Evolutionary conservation across 2,329 filamentous ascomycete genomes (phyloP).

Genomic region (Stagonosporopsis tanaceti): DNA sequence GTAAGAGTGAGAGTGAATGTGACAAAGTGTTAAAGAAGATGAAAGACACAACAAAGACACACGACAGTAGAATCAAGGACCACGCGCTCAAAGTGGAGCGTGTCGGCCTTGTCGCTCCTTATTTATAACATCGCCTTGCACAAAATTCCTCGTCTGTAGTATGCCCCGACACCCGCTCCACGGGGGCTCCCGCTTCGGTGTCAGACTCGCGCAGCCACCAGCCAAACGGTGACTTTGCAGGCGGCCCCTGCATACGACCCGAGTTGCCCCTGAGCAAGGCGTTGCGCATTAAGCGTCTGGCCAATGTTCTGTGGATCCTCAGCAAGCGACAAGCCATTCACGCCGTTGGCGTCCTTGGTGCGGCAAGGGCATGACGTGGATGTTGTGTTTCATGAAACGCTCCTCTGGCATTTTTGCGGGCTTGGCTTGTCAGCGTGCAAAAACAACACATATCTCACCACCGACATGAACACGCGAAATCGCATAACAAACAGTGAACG

Average conservation of each 20-base stretch:
- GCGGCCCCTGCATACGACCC: slow-evolving; percentile 22
- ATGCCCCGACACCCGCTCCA: slow-evolving; percentile 24
- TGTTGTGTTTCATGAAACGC: slow-evolving; percentile 39
- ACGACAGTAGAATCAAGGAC: slow-evolving; percentile 13
- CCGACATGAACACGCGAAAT: slow-evolving; percentile 1
- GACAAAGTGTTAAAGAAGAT: slow-evolving; percentile 12
- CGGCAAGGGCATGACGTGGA: slow-evolving; percentile 26
- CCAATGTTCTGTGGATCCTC: slow-evolving; percentile 34
- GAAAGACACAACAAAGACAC: slow-evolving; percentile 16
- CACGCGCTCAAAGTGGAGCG: slow-evolving; percentile 16
- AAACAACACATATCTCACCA: slow-evolving; percentile 8
- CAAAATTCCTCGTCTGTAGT: slow-evolving; percentile 26
- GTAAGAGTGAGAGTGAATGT: slow-evolving; percentile 11
- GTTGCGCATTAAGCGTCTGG: slow-evolving; percentile 24
- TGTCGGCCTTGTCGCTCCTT: slow-evolving; percentile 18
- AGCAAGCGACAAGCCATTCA: slow-evolving; percentile 27
- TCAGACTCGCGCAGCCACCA: slow-evolving; percentile 18
- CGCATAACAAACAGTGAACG: not conserved
- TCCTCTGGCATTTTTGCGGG: slow-evolving; percentile 17
- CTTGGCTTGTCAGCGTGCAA: slow-evolving; percentile 19
- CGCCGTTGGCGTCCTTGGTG: slow-evolving; percentile 26
- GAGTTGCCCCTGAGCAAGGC: slow-evolving; percentile 36
- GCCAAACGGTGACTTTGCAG: slow-evolving; percentile 20
- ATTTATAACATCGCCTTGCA: slow-evolving; percentile 22
- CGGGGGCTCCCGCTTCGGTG: slow-evolving; percentile 24